A percentile compares a stretch with the other conserved stretches of the same genome.
Evolutionary conservation across 78 protist species (phyloP).

Genomic region (Dictyostelium discoideum): DNA sequence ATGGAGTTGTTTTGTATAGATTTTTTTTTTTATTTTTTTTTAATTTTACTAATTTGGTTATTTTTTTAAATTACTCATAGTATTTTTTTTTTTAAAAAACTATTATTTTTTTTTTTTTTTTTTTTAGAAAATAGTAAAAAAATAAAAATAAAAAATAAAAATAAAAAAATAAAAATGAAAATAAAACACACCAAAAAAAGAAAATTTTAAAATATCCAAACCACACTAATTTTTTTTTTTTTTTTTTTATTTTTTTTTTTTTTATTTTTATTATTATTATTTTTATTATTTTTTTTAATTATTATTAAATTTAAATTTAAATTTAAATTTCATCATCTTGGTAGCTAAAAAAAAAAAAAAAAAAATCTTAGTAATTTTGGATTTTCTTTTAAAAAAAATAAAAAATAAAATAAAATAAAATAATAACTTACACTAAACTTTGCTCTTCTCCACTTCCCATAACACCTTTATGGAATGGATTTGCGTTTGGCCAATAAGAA

Average conservation of each 20-base stretch:
- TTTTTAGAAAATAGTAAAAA: too few relatives aligned
- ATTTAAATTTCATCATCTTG: background rate
- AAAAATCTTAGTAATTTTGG: background rate
- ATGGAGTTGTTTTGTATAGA: background rate
- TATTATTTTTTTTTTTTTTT: too few relatives aligned
- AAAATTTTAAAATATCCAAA: background rate
- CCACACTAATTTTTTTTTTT: background rate
- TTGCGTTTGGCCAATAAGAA: slow-evolving; percentile 53
- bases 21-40: too few relatives aligned
- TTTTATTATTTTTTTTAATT: too few relatives aligned
- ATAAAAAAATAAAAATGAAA: too few relatives aligned
- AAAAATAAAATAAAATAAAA: background rate
- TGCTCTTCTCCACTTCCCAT: background rate
- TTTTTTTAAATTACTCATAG: background rate
- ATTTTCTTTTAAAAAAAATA: too few relatives aligned
- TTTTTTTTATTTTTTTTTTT: too few relatives aligned
- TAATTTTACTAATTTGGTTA: background rate
- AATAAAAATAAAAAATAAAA: too few relatives aligned
- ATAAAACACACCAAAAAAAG: too few relatives aligned
- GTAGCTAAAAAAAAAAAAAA: background rate
- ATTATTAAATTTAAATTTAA: too few relatives aligned
- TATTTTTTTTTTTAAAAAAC: too few relatives aligned
- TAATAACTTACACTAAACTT: slow-evolving; percentile 1
- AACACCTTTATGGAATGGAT: slow-evolving; percentile 2
- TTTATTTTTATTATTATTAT: too few relatives aligned